Evolutionary conservation across 495 filamentous ascomycete genomes (phyloP).

Genomic region (Penicillium taxi): DNA sequence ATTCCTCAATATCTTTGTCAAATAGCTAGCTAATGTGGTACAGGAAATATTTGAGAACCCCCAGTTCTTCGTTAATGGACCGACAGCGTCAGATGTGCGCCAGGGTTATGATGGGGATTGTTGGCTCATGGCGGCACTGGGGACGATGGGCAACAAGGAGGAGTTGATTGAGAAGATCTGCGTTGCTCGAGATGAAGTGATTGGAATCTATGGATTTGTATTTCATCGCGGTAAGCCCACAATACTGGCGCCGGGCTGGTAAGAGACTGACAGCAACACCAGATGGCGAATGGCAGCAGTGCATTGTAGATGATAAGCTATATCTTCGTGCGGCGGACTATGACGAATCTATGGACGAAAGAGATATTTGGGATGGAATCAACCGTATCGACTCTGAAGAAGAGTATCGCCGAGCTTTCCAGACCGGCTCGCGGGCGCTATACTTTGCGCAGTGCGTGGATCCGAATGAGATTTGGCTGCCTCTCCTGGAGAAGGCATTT

Average conservation of each 20-base stretch:
- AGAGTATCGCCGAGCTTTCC: conserved; percentile 65
- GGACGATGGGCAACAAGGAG: conserved; percentile 72
- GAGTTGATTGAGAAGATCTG: conserved; percentile 75
- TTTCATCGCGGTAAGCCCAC: conserved; percentile 63
- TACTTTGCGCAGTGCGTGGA: conserved; percentile 83
- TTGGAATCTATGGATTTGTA: conserved; percentile 92
- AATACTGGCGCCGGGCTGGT: background rate
- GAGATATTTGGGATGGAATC: conserved; percentile 62
- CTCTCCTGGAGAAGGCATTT: conserved; percentile 90
- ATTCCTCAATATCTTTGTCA: background rate
- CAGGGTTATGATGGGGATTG: conserved; percentile 80
- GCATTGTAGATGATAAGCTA: conserved; percentile 80
- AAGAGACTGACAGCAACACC: background rate
- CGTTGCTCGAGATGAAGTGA: conserved; percentile 67
- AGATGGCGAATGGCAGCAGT: conserved; percentile 90
- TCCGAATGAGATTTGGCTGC: conserved; percentile 89
- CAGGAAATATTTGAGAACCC: conserved; percentile 83
- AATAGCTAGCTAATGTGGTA: conserved; percentile 4
- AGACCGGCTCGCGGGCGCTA: conserved; percentile 67
- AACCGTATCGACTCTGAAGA: conserved; percentile 67
- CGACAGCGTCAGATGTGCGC: conserved; percentile 73
- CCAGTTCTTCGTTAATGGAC: conserved; percentile 76
- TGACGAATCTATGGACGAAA: conserved; percentile 60
- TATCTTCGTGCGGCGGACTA: conserved; percentile 79
- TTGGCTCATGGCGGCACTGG: conserved; percentile 84